Percentiles rank a stretch among this genome's conserved stretches.
phyloP scores from a whole-genome alignment of 116 monocot genomes.

The Cymodocea nodosa region DNA sequence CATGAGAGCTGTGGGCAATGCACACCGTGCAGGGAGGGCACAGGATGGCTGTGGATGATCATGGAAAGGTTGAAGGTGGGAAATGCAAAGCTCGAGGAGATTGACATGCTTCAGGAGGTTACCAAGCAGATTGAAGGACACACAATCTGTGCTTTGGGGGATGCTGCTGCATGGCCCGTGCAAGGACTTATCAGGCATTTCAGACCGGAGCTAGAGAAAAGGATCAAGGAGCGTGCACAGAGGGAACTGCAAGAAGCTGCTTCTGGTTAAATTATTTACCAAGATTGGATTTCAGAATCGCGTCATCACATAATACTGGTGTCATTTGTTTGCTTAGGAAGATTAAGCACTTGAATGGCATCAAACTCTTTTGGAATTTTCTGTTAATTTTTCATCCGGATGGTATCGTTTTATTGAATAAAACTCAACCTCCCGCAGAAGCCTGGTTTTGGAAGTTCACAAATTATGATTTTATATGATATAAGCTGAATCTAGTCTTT shows the following conservation, averaged over 20 bases:
- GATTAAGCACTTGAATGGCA: too few relatives aligned
- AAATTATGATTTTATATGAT: too few relatives aligned
- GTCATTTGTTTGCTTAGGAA: too few relatives aligned
- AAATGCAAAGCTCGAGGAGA: constrained; percentile 89
- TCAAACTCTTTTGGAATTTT: too few relatives aligned
- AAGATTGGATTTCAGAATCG: too few relatives aligned
- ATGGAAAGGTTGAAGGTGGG: constrained; percentile 35
- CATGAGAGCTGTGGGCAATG: constrained; percentile 99
- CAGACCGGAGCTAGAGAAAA: constrained; percentile 87
- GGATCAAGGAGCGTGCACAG: constrained; percentile 35
- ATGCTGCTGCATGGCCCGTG: constrained; percentile 98
- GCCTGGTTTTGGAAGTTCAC: too few relatives aligned
- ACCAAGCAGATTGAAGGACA: constrained; percentile 99
- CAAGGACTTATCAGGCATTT: constrained; percentile 96
- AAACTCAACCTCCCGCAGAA: too few relatives aligned
- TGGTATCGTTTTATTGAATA: too few relatives aligned
- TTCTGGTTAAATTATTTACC: constrained; percentile 19
- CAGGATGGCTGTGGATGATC: constrained; percentile 41
- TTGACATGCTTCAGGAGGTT: constrained; percentile 96
- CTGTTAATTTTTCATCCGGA: too few relatives aligned
- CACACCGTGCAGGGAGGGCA: constrained; percentile 98
- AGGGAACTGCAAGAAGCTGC: constrained; percentile 67
- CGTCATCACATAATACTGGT: too few relatives aligned
- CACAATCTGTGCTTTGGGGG: constrained; percentile 90
- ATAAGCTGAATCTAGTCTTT: too few relatives aligned